Evolutionary conservation across 2,329 filamentous ascomycete genomes (phyloP), one percentile per base, ranked within the genome.

Genomic region (Trichoderma aggressivum): DNA sequence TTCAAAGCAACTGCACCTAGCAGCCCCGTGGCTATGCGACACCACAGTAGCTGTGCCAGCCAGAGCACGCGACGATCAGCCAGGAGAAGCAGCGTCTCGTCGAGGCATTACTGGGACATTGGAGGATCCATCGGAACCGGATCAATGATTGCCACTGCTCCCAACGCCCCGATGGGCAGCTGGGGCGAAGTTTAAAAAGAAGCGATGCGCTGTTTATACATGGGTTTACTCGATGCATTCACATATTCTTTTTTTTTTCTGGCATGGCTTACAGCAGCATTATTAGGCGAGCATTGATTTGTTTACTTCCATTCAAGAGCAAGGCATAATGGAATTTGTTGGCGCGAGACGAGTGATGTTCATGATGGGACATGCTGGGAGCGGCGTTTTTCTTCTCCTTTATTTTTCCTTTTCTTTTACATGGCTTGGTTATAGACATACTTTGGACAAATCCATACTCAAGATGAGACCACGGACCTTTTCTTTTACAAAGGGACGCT

Each of bases 21-120:
- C 30, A 86, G 83, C 74, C 83, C 86, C 30, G 81, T 82, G 65
- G 80, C 80, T 30, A 81, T 85, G 73, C 84, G 82, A 79, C 85
- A 86, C 74, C 80, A 82, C 80, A 82, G 89, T 71, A 97, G 92
- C 80, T 97, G 94, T 80, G 94, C 93, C 5, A 97, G 93, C 78
- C 93, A 97, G 81, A 97, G 93, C 80, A 93, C 93, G 8, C 91
- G 91, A 79, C 89, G 91, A 75, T 93, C 89, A 39, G 90, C 89
- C 50, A 86, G 86, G 76, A 85, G 87, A 66, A 92, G 89, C 76
- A 91, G 89, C 74, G 87, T 89, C 39, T 94, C 92, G 58, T 93
- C 90, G 59, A 85, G 94, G 67, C 93, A 97, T 79, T 98, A 97
- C 80, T 98, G 94, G 94, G 94, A 97, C 79, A 89, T 97, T 74